These are phyloP conservation scores for Scleroderma bovista DNA, from an alignment of 768 basidiomycete species.

Conservation along the genomic window DNA sequence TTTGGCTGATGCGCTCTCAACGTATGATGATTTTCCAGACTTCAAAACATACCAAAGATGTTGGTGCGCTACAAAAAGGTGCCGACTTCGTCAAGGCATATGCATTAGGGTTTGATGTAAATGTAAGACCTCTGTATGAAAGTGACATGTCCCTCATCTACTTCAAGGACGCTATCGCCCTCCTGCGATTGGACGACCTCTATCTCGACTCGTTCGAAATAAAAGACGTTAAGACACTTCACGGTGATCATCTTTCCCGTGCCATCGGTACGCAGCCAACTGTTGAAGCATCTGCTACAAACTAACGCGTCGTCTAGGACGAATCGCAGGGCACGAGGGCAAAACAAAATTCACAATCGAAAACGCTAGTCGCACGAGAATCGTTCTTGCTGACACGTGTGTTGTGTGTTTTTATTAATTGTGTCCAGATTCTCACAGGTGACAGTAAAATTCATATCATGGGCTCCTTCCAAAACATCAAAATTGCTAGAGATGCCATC, in stretches of 20 bases:
- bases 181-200: conserved; percentile 91
- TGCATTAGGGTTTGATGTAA: conserved; percentile 91
- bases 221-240: conserved; percentile 97
- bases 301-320: conserved; percentile 45
- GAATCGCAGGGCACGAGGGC: conserved; percentile 97
- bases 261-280: conserved; percentile 71
- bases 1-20: neutral
- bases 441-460: conserved; percentile 95
- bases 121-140: conserved; percentile 45
- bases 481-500: conserved; percentile 92
- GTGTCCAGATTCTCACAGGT: conserved; percentile 6
- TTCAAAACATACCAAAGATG: conserved; percentile 89
- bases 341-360: conserved; percentile 99
- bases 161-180: conserved; percentile 85
- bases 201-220: conserved; percentile 99
- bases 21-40: conserved; percentile 47
- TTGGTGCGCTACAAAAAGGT: conserved; percentile 92
- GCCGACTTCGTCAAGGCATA: conserved; percentile 97
- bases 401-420: conserved; percentile 27
- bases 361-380: conserved; percentile 94
- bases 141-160: neutral
- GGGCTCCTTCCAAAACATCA: conserved; percentile 98
- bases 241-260: conserved; percentile 96
- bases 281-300: neutral
- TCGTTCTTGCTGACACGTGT: conserved; percentile 95